Base-by-base conservation (phyloP, 257 asterid species). In the Leonotis leonurus region DNA sequence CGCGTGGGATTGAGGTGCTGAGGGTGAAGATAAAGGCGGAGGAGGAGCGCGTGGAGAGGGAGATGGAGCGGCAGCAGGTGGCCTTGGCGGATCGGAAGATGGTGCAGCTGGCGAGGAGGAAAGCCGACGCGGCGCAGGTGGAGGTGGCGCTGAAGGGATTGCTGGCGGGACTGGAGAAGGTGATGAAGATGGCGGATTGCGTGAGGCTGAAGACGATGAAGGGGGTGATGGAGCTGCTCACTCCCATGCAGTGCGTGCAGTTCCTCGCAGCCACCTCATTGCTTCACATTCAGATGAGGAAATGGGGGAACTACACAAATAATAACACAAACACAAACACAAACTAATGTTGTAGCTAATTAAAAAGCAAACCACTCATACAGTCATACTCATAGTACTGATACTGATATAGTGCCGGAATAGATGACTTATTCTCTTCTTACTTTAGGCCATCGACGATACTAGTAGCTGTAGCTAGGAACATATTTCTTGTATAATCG, bases 141-240 rank as follows among this genome's bases (percentile, higher is more conserved):
- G 86, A 67, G 30, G 69, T 49, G 62, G 84, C 90, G 22, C 7
- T 82, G 48, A 75, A 39, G 14, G 79, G 70, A 53, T 1, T 75
- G 54, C 1, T 78, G 59, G 65, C 13, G 3, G 80, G 87, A 3
- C 26, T 88, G 36, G 89, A 88, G 68, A 77, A 46, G 22, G 89
- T 79, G 57, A 77, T 88, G 89, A 88, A 83, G 57, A 85, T 81
- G 94, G 91, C 84, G 1, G 94, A 88, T 37, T 88, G 89, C 11
- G 89, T 73, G 18, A 75, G 96, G 73, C 69, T 88, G 16, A 77
- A 75, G 79, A 64, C 89, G 2, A 25, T 88, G 68, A 85, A 88
- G 54, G 84, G 87, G 5, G 53, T 85, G 41, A 18, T 85, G 74
- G 87, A 85, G 20, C 59, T 79, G 14, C 25, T 85, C 60, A 79